Evolutionary conservation across 208 protist species (phyloP), one percentile per base, ranked within the genome.

Genomic region (Trypanosoma vivax): DNA sequence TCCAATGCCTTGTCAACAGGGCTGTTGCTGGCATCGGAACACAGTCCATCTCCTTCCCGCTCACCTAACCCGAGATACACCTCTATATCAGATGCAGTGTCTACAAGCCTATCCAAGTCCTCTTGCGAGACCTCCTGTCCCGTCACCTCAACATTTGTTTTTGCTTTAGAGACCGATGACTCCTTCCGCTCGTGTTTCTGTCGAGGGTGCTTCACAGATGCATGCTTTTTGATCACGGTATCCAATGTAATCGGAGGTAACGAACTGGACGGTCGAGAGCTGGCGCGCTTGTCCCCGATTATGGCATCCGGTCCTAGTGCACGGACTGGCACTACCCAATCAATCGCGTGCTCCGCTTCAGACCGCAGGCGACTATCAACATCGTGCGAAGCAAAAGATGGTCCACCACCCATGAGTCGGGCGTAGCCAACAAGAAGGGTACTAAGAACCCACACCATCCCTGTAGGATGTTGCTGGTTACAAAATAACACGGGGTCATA

Each of bases 381-480:
- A 39, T 57, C 31, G 13, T 40, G 21, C 21, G 53, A 31, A 29
- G 56, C 41, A 59, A 58, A 16, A n/a, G 50, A 29, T 28, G 39
- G 33, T 38, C 35, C 45, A 19, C 52, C 61, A 28, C 30, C 37
- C 13, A 50, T 24, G 5, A 56, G 35, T 23, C 59, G 51, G 21
- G 70, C 60, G 49, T 80, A 85, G 29, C 77, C 77, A 34, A 62
- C 61, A 41, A 85, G 80, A 14, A 85, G 65, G 7, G 77, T 51
- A 1, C 59, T 11, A 0, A 85, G 73, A 24, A 85, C 33, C 77
- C 77, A 85, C 25, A 79, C 29, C 55, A 84, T 56, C 5, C 63
- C 66, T 6, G 59, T 72, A n/a, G 73, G 57, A 40, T 79, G 43
- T 18, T 33, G 45, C 14, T n/a, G 33, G 29, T 25, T 33, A 23